Evolutionary conservation across 129 eudicot genomes (phyloP).

Genomic region (Pseudognaphalium luteoalbum): DNA sequence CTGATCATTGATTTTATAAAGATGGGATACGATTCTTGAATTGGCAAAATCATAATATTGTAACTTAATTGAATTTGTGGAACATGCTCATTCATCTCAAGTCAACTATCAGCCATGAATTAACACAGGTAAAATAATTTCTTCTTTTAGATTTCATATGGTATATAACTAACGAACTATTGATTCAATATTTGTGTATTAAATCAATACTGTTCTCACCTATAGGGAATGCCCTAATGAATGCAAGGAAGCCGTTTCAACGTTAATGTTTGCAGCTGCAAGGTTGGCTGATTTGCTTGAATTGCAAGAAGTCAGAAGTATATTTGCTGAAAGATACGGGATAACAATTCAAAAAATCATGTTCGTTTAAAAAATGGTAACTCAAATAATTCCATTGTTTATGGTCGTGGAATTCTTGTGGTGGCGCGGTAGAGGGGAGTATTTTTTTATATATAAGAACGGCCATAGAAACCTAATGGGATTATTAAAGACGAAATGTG

Average conservation of each 20-base stretch:
- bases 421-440: too few species aligned
- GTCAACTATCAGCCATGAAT: slow-evolving; percentile 55
- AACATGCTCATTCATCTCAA: slow-evolving; percentile 43
- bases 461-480: too few species aligned
- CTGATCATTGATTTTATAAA: background rate
- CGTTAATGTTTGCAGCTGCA: slow-evolving; percentile 88
- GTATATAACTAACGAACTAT: background rate
- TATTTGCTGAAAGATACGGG: slow-evolving; percentile 69
- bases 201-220: background rate
- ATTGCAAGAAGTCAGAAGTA: too few species aligned
- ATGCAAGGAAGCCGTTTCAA: slow-evolving; percentile 49
- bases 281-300: slow-evolving; percentile 94
- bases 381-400: too few species aligned
- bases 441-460: too few species aligned
- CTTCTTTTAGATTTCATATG: background rate
- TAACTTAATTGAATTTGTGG: slow-evolving; percentile 27
- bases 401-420: too few species aligned
- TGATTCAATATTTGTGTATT: background rate
- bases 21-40: background rate
- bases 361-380: too few species aligned
- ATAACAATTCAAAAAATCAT: too few species aligned
- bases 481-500: background rate
- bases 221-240: slow-evolving; percentile 71
- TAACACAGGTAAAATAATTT: slow-evolving; percentile 50
- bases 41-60: background rate